phyloP scores from a whole-genome alignment of 306 rosid species.

The Medicago arabica region DNA sequence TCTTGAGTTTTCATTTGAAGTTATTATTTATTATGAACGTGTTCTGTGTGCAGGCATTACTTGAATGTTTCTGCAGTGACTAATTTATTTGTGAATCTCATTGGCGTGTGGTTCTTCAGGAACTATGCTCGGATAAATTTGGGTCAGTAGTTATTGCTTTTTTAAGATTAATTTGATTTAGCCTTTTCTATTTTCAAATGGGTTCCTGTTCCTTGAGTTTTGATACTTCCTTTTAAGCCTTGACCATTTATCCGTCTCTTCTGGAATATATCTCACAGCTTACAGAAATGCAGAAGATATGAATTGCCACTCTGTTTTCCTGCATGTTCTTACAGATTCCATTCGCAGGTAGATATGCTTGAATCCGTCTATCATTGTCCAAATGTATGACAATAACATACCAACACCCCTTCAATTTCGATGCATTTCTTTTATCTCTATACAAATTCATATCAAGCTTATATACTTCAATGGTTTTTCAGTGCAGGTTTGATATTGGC shows the following conservation, averaged over 20 bases:
- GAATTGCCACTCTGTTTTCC: constrained; percentile 91
- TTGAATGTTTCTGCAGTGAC: constrained; percentile 93
- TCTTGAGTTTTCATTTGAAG: background rate
- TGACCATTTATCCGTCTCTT: constrained; percentile 39
- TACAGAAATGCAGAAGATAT: constrained; percentile 98
- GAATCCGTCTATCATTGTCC: constrained; percentile 26
- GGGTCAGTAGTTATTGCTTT: constrained; percentile 56
- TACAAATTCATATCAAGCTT: constrained; percentile 48
- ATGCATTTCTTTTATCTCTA: constrained; percentile 33
- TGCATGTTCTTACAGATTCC: constrained; percentile 97
- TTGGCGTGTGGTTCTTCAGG: constrained; percentile 99
- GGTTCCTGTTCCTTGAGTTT: constrained; percentile 20
- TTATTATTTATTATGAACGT: constrained; percentile 41
- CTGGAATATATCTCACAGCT: constrained; percentile 56
- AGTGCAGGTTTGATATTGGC: constrained; percentile 99
- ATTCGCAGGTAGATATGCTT: constrained; percentile 82
- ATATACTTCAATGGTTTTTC: constrained; percentile 59
- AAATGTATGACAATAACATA: constrained; percentile 23
- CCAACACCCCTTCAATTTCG: background rate
- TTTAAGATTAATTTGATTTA: constrained; percentile 36
- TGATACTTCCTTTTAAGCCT: constrained; percentile 29
- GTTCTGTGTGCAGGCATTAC: constrained; percentile 80
- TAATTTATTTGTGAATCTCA: constrained; percentile 90
- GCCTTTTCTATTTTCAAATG: constrained; percentile 15
- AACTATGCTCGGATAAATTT: constrained; percentile 94